Evolutionary conservation across 2,329 filamentous ascomycete genomes (phyloP).

Genomic region (Aspergillaceae sp.): DNA sequence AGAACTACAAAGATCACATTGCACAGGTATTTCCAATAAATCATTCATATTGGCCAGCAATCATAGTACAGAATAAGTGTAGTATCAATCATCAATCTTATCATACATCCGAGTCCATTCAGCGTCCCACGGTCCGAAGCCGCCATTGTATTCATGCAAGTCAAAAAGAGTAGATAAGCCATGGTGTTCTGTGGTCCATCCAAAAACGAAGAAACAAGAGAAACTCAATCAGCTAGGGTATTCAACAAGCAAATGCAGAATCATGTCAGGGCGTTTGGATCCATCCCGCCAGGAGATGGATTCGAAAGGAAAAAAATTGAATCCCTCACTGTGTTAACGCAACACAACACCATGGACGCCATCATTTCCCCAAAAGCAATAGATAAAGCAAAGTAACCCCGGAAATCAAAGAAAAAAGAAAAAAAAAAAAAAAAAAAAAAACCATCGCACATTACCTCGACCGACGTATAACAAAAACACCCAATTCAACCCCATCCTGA

Average conservation of each 20-base stretch:
- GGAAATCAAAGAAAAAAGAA: constrained; percentile 5
- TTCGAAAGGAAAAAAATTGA: background rate
- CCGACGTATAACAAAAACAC: constrained; percentile 43
- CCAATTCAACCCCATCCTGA: constrained; percentile 38
- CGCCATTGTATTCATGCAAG: too few relatives aligned
- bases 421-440: constrained; percentile 1
- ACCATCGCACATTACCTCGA: constrained; percentile 18
- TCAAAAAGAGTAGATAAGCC: too few relatives aligned
- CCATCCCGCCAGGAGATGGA: background rate
- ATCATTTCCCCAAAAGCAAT: too few relatives aligned
- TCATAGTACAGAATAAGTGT: background rate
- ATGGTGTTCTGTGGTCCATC: background rate
- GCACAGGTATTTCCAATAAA: background rate
- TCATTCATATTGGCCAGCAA: constrained; percentile 1
- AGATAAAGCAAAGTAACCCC: constrained; percentile 1
- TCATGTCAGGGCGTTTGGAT: background rate
- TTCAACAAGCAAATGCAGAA: constrained; percentile 13
- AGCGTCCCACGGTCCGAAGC: background rate
- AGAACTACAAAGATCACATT: too few relatives aligned
- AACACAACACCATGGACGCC: too few relatives aligned
- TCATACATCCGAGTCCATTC: constrained; percentile 3
- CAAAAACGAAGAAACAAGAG: constrained; percentile 15
- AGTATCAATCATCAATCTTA: constrained; percentile 1
- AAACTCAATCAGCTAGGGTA: constrained; percentile 17
- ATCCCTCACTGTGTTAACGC: background rate